A percentile compares a stretch with the other conserved stretches of the same genome.
phyloP scores from a whole-genome alignment of 208 protist genomes.

The Crithidia fasciculata region DNA sequence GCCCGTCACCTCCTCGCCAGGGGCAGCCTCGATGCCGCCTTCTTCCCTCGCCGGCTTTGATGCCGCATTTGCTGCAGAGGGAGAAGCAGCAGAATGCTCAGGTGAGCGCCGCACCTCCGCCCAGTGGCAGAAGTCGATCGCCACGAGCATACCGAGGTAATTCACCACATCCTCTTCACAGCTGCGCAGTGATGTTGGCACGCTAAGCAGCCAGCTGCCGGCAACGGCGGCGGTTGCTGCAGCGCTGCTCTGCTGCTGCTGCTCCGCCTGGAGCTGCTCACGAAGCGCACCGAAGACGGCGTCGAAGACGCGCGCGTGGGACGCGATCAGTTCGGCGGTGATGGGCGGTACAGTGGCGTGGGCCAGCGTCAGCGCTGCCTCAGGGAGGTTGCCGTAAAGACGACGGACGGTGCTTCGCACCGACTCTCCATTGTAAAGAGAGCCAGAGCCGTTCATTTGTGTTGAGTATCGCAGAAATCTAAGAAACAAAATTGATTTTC shows the following conservation, averaged over 20 bases:
- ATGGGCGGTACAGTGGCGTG: conserved; percentile 33
- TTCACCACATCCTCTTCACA: conserved; percentile 52
- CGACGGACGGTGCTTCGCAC: conserved; percentile 16
- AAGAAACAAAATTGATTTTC: too few species aligned
- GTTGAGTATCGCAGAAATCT: too few species aligned
- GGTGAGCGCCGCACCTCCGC: conserved; percentile 35
- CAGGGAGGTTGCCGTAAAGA: conserved; percentile 15
- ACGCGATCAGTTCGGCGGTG: not conserved
- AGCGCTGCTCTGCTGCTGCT: not conserved
- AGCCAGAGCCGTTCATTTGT: too few species aligned
- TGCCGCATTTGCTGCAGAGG: not conserved
- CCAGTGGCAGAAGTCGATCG: conserved; percentile 90
- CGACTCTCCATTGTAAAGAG: conserved; percentile 25
- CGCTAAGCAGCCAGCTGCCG: conserved; percentile 60
- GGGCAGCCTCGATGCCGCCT: conserved; percentile 16
- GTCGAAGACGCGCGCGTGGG: conserved; percentile 13
- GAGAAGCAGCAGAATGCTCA: not conserved
- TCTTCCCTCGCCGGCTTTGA: not conserved
- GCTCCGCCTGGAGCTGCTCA: conserved; percentile 11
- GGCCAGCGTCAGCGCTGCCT: conserved; percentile 8
- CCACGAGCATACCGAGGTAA: conserved; percentile 81
- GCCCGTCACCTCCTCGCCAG: conserved; percentile 44
- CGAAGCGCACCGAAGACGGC: conserved; percentile 1
- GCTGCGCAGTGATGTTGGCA: conserved; percentile 46
- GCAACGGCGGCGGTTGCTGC: conserved; percentile 11